Base-by-base conservation (phyloP, 1,139 yeast species). In the Wickerhamiella infanticola region DNA sequence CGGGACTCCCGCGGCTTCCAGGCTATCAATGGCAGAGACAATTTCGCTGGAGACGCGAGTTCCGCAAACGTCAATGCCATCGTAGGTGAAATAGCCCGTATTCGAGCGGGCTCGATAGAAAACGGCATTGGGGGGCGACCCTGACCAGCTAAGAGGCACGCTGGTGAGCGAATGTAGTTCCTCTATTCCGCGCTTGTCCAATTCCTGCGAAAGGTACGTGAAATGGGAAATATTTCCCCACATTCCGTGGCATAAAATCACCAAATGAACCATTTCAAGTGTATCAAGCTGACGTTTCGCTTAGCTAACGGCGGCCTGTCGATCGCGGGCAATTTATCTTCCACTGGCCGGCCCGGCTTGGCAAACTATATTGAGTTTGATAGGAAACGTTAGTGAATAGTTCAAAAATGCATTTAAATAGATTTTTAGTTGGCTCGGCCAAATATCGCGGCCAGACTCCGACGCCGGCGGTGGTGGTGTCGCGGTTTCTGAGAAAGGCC, bases 21-120 rank as follows among this genome's bases (percentile, higher is more conserved):
- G 54, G 3, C 54, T 46, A 2, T 59, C 57, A 3, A 79, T 68
- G 53, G 74, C 73, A 1, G 56, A 60, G 29, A 68, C 59, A 42
- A 84, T 77, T 61, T 84, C 95, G 48, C 73, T 74, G 1, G 82
- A 77, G 4, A 82, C 81, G 37, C 94, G 66, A 47, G 77, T 69
- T 1, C 94, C 95, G 58, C 90, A 83, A 38, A 84, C 77, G 54
- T 83, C 94, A 35, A 84, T 77, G 1, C 95, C 95, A 57, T 84
- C 95, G 55, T 83, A 79, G 1, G 95, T 84, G 55, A 74, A 72
- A 59, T 77, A 81, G 9, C 72, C 72, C 50, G 77, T 72, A 58
- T 81, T 84, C 9, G 80, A 70, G 24, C 72, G 72, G 0, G 90
- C 72, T 41, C 75, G 69, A 56, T 79, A 74, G 8, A 79, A 71